Percentiles rank a stretch among this genome's conserved stretches.
Conservation (phyloP, 202 grass and related monocot genomes). For the Cymbopogon flexuosus region DNA sequence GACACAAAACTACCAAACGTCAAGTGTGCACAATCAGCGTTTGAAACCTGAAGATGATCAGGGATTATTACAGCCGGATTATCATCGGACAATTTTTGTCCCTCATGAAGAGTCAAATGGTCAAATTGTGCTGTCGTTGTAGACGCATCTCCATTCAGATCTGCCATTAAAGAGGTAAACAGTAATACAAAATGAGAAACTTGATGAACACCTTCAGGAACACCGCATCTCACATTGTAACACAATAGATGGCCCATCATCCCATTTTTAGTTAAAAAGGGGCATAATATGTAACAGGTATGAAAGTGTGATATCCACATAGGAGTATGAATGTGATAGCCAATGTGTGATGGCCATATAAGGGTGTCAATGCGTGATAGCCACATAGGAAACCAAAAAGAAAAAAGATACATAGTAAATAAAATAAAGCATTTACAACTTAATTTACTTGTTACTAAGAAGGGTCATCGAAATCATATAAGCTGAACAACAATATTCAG, state of each 20-base stretch:
- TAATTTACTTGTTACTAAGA: neutral
- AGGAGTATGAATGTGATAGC: no score
- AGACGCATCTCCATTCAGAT: slow-evolving; percentile 40
- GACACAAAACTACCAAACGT: slow-evolving; percentile 82
- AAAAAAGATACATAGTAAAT: neutral
- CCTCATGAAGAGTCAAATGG: slow-evolving; percentile 46
- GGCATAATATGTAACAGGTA: neutral
- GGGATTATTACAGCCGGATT: slow-evolving; percentile 79
- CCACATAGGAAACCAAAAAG: neutral
- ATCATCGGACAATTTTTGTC: slow-evolving; percentile 47
- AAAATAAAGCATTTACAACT: neutral
- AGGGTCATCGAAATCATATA: neutral
- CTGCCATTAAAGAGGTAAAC: slow-evolving; percentile 30
- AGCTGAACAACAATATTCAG: neutral
- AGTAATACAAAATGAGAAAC: neutral
- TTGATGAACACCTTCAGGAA: neutral
- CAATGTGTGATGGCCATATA: neutral
- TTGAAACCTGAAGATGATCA: slow-evolving; percentile 68
- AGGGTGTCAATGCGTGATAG: neutral
- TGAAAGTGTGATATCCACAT: neutral
- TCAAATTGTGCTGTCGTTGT: slow-evolving; percentile 36
- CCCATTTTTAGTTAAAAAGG: neutral
- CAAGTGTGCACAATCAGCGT: slow-evolving; percentile 56
- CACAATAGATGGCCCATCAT: neutral
- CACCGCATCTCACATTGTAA: neutral